Evolutionary conservation across 768 basidiomycete genomes (phyloP).

Genomic region (Termitomyces sp.): DNA sequence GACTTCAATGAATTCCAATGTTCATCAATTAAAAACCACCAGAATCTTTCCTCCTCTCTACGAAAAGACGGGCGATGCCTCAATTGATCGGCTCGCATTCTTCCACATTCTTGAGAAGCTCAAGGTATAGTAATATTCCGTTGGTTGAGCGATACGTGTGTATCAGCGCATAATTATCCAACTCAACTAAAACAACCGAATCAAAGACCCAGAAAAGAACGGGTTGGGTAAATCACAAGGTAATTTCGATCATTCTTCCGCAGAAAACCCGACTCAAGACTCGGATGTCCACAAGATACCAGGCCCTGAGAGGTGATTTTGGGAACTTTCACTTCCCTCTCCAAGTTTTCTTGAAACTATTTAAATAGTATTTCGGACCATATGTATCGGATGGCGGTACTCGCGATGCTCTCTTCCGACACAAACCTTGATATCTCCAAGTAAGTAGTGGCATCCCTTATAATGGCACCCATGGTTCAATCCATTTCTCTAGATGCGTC

Average conservation of each 20-base stretch:
- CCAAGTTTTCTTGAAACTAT: background rate
- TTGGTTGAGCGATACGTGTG: background rate
- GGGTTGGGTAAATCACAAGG: conserved; percentile 88
- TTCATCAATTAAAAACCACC: conserved; percentile 6
- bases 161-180: background rate
- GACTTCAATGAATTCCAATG: background rate
- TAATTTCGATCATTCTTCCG: conserved; percentile 21
- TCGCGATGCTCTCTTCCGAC: conserved; percentile 86
- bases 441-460: conserved; percentile 35
- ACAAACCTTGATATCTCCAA: conserved; percentile 67
- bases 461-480: background rate
- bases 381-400: conserved; percentile 96
- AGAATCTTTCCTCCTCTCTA: conserved; percentile 65
- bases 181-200: background rate
- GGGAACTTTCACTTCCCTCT: background rate
- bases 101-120: conserved; percentile 86
- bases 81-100: conserved; percentile 78
- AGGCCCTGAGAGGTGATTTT: conserved; percentile 70
- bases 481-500: conserved; percentile 51
- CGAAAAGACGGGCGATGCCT: conserved; percentile 44
- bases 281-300: conserved; percentile 52
- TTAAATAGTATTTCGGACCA: conserved; percentile 82
- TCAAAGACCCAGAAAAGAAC: conserved; percentile 89
- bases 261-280: background rate
- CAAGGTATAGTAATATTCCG: conserved; percentile 53